Evolutionary conservation across 495 filamentous ascomycete genomes (phyloP), one percentile per base, ranked within the genome.

Genomic region (Hyphodiscus hymeniophilus): DNA sequence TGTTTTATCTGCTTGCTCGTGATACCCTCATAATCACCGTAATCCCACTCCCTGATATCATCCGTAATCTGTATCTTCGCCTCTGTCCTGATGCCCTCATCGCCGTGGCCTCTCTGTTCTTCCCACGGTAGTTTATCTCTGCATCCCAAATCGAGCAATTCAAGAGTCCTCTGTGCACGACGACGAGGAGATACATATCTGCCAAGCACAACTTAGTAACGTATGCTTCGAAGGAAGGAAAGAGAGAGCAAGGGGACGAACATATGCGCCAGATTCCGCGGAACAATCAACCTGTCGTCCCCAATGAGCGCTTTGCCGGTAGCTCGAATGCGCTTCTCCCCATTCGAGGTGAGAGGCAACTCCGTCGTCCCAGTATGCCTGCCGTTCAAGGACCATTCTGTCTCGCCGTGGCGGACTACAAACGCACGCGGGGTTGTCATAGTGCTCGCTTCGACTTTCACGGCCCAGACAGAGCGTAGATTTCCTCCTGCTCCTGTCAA

Each of bases 341-440:
- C 92, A 62, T 88, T 87, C 11, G 77, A 64, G 1, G 92, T 98
- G 8, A 98, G 71, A 0, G 87, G 79, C 17, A 98, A 81, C 53
- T 98, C 92, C 21, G 84, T 87, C 21, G 68, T 76, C 39, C 91
- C 87, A 0, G 92, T 98, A 69, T 98, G 91, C 18, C 84, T 80
- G 48, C 90, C 92, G 58, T 87, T 89, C 32, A 96, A 76, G 1
- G 90, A 95, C 92, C 92, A 98, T 74, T 94, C 88, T 2, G 92
- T 98, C 67, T 98, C 92, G 66, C 77, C 77, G 58, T 98, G 92
- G 54, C 92, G 86, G 68, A 92, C 72, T 50, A 98, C 84, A 75
- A 96, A 96, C 63, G 89, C 83, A 41, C 89, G 77, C 4, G 92
- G 89, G 8, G 84, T 79, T 8, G 50, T 39, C 55, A 58, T 58